A percentile compares a stretch with the other conserved stretches of the same genome.
Evolutionary conservation across 1,284 basidiomycete genomes (phyloP).

Genomic region (Ganoderma lingzhi): DNA sequence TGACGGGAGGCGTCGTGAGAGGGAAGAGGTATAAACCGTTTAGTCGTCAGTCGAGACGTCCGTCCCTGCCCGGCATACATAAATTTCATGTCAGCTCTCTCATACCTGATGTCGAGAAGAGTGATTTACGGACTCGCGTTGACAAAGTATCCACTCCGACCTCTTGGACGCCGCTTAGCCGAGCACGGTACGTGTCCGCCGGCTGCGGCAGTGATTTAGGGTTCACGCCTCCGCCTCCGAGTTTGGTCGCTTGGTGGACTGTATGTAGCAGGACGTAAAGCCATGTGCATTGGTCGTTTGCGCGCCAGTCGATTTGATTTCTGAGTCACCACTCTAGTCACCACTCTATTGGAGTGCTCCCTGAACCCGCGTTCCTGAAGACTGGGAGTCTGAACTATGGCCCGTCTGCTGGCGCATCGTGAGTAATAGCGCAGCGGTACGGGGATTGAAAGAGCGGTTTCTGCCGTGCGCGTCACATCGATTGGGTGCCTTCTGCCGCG

Average conservation of each 20-base stretch:
- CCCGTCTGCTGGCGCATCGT: background rate
- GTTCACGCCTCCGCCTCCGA: background rate
- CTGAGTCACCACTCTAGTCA: background rate
- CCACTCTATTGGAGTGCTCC: background rate
- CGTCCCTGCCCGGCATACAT: background rate
- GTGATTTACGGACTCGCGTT: background rate
- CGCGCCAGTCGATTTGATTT: background rate
- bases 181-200: background rate
- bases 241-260: background rate
- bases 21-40: background rate
- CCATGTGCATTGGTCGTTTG: too few relatives aligned
- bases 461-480: constrained; percentile 10
- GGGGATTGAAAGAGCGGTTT: constrained; percentile 6
- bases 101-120: background rate
- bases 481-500: constrained; percentile 21
- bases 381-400: background rate
- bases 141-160: background rate
- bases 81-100: background rate
- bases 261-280: background rate
- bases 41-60: background rate
- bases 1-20: background rate
- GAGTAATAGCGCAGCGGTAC: background rate
- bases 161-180: background rate
- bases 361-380: background rate
- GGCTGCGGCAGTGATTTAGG: background rate